Base-by-base conservation (phyloP, 192 early-diverging fungal genomes). In the Chytriomyces confervae region DNA sequence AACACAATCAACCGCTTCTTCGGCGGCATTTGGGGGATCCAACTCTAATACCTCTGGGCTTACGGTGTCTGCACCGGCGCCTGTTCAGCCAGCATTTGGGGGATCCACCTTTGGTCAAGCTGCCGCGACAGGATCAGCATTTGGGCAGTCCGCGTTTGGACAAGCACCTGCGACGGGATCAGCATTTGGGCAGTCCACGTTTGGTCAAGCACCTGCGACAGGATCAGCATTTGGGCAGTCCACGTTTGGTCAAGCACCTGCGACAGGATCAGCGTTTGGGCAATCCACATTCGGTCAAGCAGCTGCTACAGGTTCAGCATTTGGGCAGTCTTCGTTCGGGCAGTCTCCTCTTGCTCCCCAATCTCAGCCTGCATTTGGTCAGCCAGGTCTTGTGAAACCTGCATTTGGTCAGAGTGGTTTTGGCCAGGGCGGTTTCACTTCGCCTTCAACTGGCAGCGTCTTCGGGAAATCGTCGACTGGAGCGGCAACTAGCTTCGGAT, bases 111-210 rank as follows among this genome's bases (percentile, higher is more conserved):
- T 74, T 74, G 62, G 72, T 45, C 72, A 75, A 43, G 16, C 67
- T 36, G 67, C 67, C 0, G 16, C 66, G 0, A 11, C 29, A 24
- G 16, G 6, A n/a, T 72, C 69, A 57, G 50, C 51, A 8, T 72
- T 72, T 72, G 69, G 69, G 8, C 66, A 68, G 27, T 44, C 72
- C 8, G 62, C 74, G 18, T 76, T 76, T 66, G 62, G 64, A 7
- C 74, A 76, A 66, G 6, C 47, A 7, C 69, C 69, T 11, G 50
- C 48, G 18, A 13, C 13, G 1, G 18, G 24, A 20, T 48, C 44
- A 13, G 70, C 53, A 3, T 72, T 72, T 24, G 70, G 70, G 10
- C 70, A 72, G 23, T 74, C 72, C n/a, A 27, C 20, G 2, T 74
- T 74, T 62, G 72, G 72, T 16, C 27, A 27, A 62, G 9, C 69